Evolutionary conservation across 257 asterid genomes (phyloP).

Genomic region (Jacaranda mimosifolia): DNA sequence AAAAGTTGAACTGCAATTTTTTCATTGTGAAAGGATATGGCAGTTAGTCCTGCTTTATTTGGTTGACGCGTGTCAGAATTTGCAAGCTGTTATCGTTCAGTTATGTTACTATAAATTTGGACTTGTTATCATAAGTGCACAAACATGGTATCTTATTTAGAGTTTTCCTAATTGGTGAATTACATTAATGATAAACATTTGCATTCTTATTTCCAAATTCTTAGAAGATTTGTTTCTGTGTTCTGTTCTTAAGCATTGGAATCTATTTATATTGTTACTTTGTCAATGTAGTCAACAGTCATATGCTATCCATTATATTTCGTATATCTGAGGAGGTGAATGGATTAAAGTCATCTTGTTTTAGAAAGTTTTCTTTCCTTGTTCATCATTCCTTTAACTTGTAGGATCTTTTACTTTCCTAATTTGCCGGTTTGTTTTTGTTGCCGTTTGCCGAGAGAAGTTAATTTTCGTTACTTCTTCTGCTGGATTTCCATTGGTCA

Average conservation of each 20-base stretch:
- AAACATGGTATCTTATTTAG: conserved; percentile 15
- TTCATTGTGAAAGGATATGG: not conserved
- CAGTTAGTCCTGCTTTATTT: conserved; percentile 21
- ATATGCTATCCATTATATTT: not conserved
- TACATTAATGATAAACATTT: not conserved
- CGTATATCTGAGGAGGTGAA: not conserved
- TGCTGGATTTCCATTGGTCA: not conserved
- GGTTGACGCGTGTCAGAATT: conserved; percentile 13
- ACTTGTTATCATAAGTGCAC: not conserved
- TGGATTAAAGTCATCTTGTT: not conserved
- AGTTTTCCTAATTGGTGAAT: not conserved
- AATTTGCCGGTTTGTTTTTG: not conserved
- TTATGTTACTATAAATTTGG: conserved; percentile 10
- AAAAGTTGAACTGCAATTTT: not conserved
- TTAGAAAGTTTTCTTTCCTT: conserved; percentile 1
- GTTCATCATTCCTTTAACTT: not conserved
- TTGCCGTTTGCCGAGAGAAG: conserved; percentile 24
- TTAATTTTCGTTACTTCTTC: conserved; percentile 5
- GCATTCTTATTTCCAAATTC: conserved; percentile 16
- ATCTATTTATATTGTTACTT: conserved; percentile 22
- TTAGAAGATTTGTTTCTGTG: conserved; percentile 15
- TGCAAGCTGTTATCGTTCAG: not conserved
- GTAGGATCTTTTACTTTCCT: not conserved
- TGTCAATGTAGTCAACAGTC: conserved; percentile 18
- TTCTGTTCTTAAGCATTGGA: not conserved